Conservation (phyloP, 305 asterid species). For the Coffea humblotiana region DNA sequence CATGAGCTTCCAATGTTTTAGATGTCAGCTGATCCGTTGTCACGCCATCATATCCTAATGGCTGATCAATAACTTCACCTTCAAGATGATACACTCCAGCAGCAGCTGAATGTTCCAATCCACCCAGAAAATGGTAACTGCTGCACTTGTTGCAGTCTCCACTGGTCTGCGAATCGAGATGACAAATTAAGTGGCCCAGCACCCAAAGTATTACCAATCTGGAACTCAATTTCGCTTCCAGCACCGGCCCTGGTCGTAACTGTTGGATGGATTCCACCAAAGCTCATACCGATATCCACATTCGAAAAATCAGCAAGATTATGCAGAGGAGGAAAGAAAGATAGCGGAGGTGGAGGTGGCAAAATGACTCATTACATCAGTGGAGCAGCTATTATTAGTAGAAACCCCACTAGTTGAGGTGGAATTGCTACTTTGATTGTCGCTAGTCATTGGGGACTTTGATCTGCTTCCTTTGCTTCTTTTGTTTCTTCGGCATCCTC, state of each 20-base stretch:
- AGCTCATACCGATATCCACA: constrained; percentile 12
- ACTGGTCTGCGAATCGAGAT: constrained; percentile 15
- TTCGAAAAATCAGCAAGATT: constrained; percentile 16
- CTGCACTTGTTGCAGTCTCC: constrained; percentile 18
- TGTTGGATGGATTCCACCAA: constrained; percentile 15
- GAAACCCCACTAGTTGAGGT: constrained; percentile 10
- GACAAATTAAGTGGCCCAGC: constrained; percentile 9
- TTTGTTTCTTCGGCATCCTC: constrained; percentile 35
- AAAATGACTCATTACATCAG: constrained; percentile 6
- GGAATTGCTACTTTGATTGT: constrained; percentile 3
- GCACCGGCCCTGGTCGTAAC: not conserved
- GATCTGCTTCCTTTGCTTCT: constrained; percentile 20
- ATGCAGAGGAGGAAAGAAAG: constrained; percentile 20
- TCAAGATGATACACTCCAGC: constrained; percentile 8
- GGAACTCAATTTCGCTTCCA: constrained; percentile 15
- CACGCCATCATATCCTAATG: not conserved
- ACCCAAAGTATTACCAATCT: constrained; percentile 11
- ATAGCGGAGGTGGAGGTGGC: constrained; percentile 10
- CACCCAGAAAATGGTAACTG: constrained; percentile 23
- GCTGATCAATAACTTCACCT: constrained; percentile 9
- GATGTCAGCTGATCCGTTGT: constrained; percentile 9
- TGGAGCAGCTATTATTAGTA: constrained; percentile 9
- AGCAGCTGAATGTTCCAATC: constrained; percentile 14
- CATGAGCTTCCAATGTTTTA: constrained; percentile 4
- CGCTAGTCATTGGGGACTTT: constrained; percentile 14